Evolutionary conservation across 139 green algal species (phyloP).

Genomic region (Limnomonas spitsbergensis): DNA sequence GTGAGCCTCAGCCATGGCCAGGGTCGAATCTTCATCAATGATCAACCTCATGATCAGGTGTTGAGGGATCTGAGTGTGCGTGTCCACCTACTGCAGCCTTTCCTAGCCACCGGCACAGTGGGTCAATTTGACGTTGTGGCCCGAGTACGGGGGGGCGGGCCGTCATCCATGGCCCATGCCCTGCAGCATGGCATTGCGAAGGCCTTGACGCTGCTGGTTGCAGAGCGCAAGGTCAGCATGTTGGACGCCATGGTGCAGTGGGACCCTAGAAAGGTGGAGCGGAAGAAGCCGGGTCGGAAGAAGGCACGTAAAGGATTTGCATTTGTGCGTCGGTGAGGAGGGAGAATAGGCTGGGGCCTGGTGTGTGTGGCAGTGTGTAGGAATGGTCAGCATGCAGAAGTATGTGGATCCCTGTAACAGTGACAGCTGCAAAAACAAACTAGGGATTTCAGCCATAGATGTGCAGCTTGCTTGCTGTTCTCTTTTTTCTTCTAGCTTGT

Average conservation of each 20-base stretch:
- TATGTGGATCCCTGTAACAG: too few relatives aligned
- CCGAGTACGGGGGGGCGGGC: slow-evolving; percentile 47
- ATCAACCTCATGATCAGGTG: slow-evolving; percentile 59
- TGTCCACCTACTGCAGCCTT: slow-evolving; percentile 69
- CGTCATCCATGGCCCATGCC: slow-evolving; percentile 73
- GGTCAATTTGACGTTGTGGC: slow-evolving; percentile 67
- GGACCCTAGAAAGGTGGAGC: slow-evolving; percentile 74
- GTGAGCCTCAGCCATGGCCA: slow-evolving; percentile 52
- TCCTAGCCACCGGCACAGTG: slow-evolving; percentile 63
- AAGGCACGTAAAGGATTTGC: slow-evolving; percentile 84
- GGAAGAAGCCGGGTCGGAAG: slow-evolving; percentile 88
- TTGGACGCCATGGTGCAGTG: neutral
- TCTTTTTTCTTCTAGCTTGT: too few relatives aligned
- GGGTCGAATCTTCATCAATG: slow-evolving; percentile 73
- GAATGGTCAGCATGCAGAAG: too few relatives aligned
- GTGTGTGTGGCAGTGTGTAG: too few relatives aligned
- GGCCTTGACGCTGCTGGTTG: slow-evolving; percentile 52
- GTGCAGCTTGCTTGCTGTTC: too few relatives aligned
- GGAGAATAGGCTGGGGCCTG: too few relatives aligned
- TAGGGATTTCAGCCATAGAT: too few relatives aligned
- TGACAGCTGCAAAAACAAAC: too few relatives aligned
- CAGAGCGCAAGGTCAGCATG: neutral
- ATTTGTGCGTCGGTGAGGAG: slow-evolving; percentile 91
- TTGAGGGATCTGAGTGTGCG: slow-evolving; percentile 64
- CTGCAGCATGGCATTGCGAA: slow-evolving; percentile 76